Conservation (phyloP, 257 asterid genomes). For the Cordia subcordata region DNA sequence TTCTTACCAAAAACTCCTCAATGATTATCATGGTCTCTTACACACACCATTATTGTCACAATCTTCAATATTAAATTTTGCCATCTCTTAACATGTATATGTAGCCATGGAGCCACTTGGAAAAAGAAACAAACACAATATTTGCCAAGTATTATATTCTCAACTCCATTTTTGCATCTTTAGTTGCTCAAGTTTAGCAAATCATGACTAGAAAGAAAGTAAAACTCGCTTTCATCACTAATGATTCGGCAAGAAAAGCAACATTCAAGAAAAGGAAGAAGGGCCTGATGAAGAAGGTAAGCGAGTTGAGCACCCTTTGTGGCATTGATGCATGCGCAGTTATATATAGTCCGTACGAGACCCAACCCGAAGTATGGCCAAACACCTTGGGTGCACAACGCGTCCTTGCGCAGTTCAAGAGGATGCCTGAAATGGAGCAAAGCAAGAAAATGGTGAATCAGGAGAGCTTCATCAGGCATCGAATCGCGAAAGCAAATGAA, state of each 20-base stretch:
- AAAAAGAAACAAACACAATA: neutral
- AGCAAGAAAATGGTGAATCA: slow-evolving; percentile 16
- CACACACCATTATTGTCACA: slow-evolving; percentile 11
- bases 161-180: neutral
- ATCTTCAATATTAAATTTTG: slow-evolving; percentile 42
- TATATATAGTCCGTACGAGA: slow-evolving; percentile 59
- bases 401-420: slow-evolving; percentile 17
- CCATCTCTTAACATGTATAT: slow-evolving; percentile 23
- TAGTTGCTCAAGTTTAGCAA: no score
- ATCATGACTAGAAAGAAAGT: slow-evolving; percentile 77
- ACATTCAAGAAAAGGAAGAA: slow-evolving; percentile 71
- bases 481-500: slow-evolving; percentile 17
- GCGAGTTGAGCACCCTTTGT: slow-evolving; percentile 66
- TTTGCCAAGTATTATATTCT: neutral
- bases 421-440: slow-evolving; percentile 21
- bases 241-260: slow-evolving; percentile 61
- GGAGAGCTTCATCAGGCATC: slow-evolving; percentile 11
- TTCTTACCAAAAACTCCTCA: neutral
- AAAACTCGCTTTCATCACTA: slow-evolving; percentile 62
- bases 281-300: slow-evolving; percentile 62
- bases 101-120: slow-evolving; percentile 10
- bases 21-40: no score
- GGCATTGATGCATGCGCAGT: slow-evolving; percentile 67
- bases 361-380: slow-evolving; percentile 60
- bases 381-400: slow-evolving; percentile 41